phyloP scores from a whole-genome alignment of 2,329 filamentous ascomycete species.

The Diaporthe sp. region DNA sequence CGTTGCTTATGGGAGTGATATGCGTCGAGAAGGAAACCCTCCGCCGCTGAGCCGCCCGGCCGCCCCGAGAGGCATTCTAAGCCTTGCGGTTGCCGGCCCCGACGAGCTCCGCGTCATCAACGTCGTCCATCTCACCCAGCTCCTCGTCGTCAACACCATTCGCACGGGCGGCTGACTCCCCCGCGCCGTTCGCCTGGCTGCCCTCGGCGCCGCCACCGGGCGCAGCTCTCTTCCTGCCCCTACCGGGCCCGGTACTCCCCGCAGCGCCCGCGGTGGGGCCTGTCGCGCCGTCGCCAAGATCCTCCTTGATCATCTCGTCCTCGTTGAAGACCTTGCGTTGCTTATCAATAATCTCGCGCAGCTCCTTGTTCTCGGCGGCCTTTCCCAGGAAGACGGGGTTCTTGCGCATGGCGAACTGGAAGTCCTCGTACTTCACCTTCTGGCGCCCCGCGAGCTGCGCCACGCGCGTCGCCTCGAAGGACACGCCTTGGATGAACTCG shows the following conservation, averaged over 20 bases:
- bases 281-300: constrained; percentile 19
- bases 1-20: not conserved
- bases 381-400: constrained; percentile 89
- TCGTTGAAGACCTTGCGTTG: constrained; percentile 80
- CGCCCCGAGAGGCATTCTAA: constrained; percentile 6
- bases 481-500: constrained; percentile 95
- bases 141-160: constrained; percentile 34
- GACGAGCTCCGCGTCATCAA: constrained; percentile 32
- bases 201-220: not conserved
- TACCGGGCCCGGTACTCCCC: constrained; percentile 2
- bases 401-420: constrained; percentile 90
- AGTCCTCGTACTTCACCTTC: constrained; percentile 98
- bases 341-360: constrained; percentile 87
- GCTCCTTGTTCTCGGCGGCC: constrained; percentile 88
- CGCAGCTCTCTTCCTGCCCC: constrained; percentile 29
- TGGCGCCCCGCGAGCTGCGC: constrained; percentile 89
- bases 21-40: constrained; percentile 3
- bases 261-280: not conserved
- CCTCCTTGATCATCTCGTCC: constrained; percentile 57
- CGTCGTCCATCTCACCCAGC: constrained; percentile 35
- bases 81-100: constrained; percentile 31
- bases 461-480: constrained; percentile 86
- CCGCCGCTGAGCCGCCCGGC: constrained; percentile 14
- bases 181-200: constrained; percentile 21
- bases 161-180: not conserved